phyloP scores from a whole-genome alignment of 345 rosid species.

The Mallotus nudiflorus region DNA sequence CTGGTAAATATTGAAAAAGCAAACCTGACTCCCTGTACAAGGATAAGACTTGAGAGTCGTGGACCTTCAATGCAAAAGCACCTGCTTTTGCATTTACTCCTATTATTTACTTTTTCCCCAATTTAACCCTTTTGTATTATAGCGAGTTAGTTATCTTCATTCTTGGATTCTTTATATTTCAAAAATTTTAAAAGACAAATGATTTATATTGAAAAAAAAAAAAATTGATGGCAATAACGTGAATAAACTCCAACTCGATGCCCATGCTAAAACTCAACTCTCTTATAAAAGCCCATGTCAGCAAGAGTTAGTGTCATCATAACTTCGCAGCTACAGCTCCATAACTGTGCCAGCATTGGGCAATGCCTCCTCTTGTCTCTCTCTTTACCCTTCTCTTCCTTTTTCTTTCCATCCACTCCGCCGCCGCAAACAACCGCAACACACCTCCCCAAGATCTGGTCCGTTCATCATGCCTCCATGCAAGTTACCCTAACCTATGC shows the following conservation, averaged over 20 bases:
- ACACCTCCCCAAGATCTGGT: slow-evolving; percentile 42
- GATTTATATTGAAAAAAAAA: neutral
- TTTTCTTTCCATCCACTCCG: slow-evolving; percentile 16
- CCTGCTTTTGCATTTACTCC: neutral
- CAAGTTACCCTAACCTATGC: slow-evolving; percentile 73
- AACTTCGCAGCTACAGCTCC: neutral
- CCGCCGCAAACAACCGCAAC: slow-evolving; percentile 6
- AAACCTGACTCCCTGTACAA: too few species aligned
- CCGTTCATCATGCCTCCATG: slow-evolving; percentile 64
- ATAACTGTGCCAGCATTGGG: neutral
- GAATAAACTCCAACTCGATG: slow-evolving; percentile 1
- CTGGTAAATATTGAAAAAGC: neutral
- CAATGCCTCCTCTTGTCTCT: slow-evolving; percentile 15
- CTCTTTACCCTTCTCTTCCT: slow-evolving; percentile 18
- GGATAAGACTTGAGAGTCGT: neutral
- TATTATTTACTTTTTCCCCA: neutral
- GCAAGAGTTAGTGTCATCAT: neutral
- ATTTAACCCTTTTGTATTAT: slow-evolving; percentile 6
- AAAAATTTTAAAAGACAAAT: too few species aligned
- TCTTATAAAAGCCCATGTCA: neutral
- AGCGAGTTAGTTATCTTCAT: too few species aligned
- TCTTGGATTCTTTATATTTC: too few species aligned
- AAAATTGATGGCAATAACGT: neutral
- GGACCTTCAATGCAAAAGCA: neutral
- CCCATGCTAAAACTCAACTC: neutral